phyloP scores from a whole-genome alignment of 2,329 filamentous ascomycete species.

The Ceratocystis variospora region DNA sequence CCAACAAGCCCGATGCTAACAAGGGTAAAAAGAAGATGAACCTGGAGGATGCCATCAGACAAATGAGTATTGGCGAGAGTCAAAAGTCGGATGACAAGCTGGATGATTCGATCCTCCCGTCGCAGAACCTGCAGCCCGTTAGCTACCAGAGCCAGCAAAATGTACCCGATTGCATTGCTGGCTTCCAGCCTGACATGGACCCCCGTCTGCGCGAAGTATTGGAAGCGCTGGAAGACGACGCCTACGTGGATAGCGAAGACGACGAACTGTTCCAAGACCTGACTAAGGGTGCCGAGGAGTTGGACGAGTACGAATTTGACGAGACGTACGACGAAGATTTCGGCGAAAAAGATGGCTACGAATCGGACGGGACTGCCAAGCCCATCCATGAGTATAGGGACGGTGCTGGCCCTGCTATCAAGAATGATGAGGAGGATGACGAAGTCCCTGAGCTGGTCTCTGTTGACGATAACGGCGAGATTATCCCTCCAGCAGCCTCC shows the following conservation, averaged over 20 bases:
- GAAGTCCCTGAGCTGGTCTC: constrained; percentile 37
- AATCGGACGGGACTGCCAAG: constrained; percentile 83
- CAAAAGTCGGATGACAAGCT: constrained; percentile 41
- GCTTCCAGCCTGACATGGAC: constrained; percentile 97
- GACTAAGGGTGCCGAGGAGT: constrained; percentile 54
- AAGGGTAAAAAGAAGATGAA: constrained; percentile 56
- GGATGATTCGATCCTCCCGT: constrained; percentile 62
- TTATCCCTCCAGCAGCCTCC: constrained; percentile 40
- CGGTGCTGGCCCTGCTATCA: constrained; percentile 5
- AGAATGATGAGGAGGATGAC: constrained; percentile 22
- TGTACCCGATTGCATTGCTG: constrained; percentile 77
- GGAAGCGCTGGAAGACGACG: constrained; percentile 89
- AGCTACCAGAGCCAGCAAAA: constrained; percentile 91
- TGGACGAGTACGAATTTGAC: constrained; percentile 71
- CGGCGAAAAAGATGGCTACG: constrained; percentile 64
- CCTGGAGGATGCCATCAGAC: constrained; percentile 67
- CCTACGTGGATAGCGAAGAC: constrained; percentile 72
- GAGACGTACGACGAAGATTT: constrained; percentile 40
- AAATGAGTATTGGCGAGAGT: constrained; percentile 41
- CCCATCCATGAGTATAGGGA: constrained; percentile 45
- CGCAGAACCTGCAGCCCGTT: constrained; percentile 59
- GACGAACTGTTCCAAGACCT: constrained; percentile 74
- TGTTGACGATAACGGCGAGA: constrained; percentile 30
- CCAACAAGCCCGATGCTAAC: constrained; percentile 48
- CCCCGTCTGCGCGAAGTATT: constrained; percentile 78